phyloP scores from a whole-genome alignment of 2,329 filamentous ascomycete genomes.

The Aspergillus sp. region DNA sequence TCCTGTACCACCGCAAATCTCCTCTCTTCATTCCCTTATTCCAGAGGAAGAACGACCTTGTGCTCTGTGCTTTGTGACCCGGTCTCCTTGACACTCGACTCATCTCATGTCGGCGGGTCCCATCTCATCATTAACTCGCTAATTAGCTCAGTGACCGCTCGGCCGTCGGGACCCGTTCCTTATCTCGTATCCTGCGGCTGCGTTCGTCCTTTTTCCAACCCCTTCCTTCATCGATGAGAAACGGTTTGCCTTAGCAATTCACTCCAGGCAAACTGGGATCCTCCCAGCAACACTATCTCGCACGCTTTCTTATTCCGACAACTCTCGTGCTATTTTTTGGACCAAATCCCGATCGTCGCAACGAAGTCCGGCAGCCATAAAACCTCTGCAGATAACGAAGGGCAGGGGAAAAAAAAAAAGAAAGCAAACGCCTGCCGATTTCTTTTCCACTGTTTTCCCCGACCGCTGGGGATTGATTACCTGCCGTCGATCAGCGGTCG shows the following conservation, averaged over 20 bases:
- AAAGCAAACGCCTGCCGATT: background rate
- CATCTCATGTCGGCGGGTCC: conserved; percentile 16
- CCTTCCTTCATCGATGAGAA: conserved; percentile 13
- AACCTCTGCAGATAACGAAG: conserved; percentile 2
- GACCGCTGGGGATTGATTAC: conserved; percentile 42
- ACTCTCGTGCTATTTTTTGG: background rate
- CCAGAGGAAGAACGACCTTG: conserved; percentile 17
- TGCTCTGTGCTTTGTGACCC: conserved; percentile 5
- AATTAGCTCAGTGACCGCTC: conserved; percentile 2
- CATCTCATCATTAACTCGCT: conserved; percentile 15
- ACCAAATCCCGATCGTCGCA: background rate
- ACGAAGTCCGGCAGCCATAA: conserved; percentile 3
- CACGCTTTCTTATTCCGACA: background rate
- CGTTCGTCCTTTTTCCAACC: conserved; percentile 10
- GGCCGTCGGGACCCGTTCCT: conserved; percentile 11
- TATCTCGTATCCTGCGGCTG: conserved; percentile 16
- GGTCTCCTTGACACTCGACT: conserved; percentile 1
- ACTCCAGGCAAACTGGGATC: conserved; percentile 17
- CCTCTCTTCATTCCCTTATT: conserved; percentile 17
- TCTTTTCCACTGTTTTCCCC: conserved; percentile 25
- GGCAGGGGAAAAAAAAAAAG: background rate
- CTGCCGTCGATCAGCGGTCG: conserved; percentile 48
- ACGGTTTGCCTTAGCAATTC: conserved; percentile 14
- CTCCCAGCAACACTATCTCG: conserved; percentile 11
- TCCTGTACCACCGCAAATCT: conserved; percentile 23